Evolutionary conservation across 2,329 filamentous ascomycete genomes (phyloP), one percentile per base, ranked within the genome.

Genomic region (Paecilomyces fulvus): DNA sequence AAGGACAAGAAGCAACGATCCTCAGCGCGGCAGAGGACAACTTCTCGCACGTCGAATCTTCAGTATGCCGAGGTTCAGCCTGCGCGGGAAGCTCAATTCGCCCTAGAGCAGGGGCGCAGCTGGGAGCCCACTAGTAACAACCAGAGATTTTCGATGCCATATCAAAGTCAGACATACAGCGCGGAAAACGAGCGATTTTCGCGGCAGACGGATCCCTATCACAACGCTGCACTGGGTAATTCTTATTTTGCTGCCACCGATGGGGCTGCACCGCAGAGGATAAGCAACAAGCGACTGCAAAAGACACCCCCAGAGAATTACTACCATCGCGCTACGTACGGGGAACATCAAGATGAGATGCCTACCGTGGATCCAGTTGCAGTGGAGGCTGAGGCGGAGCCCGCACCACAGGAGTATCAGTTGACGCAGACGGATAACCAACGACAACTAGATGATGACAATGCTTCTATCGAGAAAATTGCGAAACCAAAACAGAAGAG

Each of bases 401-500:
- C 10, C 30, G 33, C 12, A 7, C 51, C 21, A 53, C 28, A 28
- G 21, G 51, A 33, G 33, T 14, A 37, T 21, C 17, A 11, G n/a
- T 43, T 53, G 51, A 46, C n/a, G 20, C 20, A 28, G n/a, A 20
- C 17, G 30, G 51, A 43, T 28, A 28, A 25, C 8, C 30, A 17
- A 23, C 51, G 17, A 53, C n/a, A 43, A 33, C 9, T 14, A n/a
- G 10, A 23, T 12, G 10, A 30, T 52, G 4, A 43, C 5, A 20
- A 53, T 28, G 21, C 7, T 21, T 33, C 31, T 21, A n/a, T 23
- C n/a, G 31, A 58, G 25, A 64, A 63, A 55, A 65, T 33, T 58
- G 51, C 64, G 3, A 64, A 66, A 43, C 55, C 61, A 5, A 73
- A 69, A 54, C 64, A 68, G 5, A 75, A 73, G 56, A 66, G 69